Percentiles rank a stretch among this genome's conserved stretches.
These are phyloP conservation scores for Collariella sp. DNA, from an alignment of 495 filamentous ascomycete genomes.

Conservation along the genomic window DNA sequence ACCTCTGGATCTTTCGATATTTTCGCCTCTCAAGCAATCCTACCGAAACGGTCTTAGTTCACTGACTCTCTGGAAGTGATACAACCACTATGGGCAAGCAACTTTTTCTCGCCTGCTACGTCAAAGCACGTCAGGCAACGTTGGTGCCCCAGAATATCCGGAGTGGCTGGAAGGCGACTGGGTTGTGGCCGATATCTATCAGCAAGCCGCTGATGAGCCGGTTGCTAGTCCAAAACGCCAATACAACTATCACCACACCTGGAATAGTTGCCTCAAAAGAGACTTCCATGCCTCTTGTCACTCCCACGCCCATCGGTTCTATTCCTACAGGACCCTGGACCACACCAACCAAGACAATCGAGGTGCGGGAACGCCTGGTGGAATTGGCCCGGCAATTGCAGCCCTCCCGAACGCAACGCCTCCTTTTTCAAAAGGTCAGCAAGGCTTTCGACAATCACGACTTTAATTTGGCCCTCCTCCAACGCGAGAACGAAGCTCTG, in stretches of 20 bases:
- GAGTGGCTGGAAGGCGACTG: background rate
- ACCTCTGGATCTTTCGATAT: conserved; percentile 16
- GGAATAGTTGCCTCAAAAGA: too few relatives aligned
- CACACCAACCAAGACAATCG: background rate
- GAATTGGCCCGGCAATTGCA: background rate
- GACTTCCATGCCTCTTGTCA: too few relatives aligned
- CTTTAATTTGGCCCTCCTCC: background rate
- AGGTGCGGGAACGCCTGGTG: background rate
- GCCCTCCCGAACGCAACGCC: background rate
- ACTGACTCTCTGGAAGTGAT: background rate
- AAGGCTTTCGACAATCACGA: background rate
- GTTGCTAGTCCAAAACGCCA: too few relatives aligned
- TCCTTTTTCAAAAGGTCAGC: background rate
- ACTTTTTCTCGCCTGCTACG: background rate
- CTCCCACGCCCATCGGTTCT: too few relatives aligned
- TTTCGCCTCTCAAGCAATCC: background rate
- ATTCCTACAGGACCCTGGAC: too few relatives aligned
- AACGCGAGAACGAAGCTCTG: background rate
- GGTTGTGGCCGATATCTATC: background rate
- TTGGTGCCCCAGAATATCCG: background rate
- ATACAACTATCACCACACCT: too few relatives aligned
- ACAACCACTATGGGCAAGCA: background rate
- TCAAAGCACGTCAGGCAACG: background rate
- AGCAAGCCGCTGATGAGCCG: background rate
- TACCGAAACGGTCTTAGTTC: background rate